phyloP scores from a whole-genome alignment of 352 stramenopile species.

The Globisporangium mamillatum region DNA sequence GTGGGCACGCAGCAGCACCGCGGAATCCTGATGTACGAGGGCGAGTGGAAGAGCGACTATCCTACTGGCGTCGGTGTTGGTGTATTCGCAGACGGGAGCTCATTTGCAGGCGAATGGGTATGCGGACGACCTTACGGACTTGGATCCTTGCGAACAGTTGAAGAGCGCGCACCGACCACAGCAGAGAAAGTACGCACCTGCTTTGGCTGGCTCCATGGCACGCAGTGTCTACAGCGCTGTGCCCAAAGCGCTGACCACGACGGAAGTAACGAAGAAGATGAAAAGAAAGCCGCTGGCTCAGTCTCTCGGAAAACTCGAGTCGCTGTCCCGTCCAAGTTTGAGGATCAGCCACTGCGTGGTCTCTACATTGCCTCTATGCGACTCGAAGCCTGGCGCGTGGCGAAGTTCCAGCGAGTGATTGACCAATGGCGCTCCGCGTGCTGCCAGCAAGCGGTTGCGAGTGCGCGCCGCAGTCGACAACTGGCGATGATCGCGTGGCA shows the following conservation, averaged over 20 bases:
- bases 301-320: conserved; percentile 1
- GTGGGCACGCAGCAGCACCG: conserved; percentile 36
- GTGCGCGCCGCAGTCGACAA: conserved; percentile 11
- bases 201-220: conserved; percentile 50
- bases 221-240: conserved; percentile 29
- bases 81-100: conserved; percentile 36
- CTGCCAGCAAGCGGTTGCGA: conserved; percentile 21
- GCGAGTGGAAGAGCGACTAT: conserved; percentile 25
- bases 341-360: conserved; percentile 28
- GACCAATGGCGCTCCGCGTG: conserved; percentile 23
- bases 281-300: conserved; percentile 5
- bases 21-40: conserved; percentile 41
- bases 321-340: conserved; percentile 10
- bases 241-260: conserved; percentile 8
- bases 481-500: conserved; percentile 18
- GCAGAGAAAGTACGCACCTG: neutral
- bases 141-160: conserved; percentile 21
- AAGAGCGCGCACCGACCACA: neutral
- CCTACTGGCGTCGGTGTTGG: conserved; percentile 41
- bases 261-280: conserved; percentile 15
- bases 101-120: conserved; percentile 42
- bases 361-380: conserved; percentile 26
- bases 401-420: conserved; percentile 16
- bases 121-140: conserved; percentile 34
- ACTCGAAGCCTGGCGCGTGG: conserved; percentile 24